Evolutionary conservation across 352 stramenopile species (phyloP).

Genomic region (Pythium rhizo-oryzae): DNA sequence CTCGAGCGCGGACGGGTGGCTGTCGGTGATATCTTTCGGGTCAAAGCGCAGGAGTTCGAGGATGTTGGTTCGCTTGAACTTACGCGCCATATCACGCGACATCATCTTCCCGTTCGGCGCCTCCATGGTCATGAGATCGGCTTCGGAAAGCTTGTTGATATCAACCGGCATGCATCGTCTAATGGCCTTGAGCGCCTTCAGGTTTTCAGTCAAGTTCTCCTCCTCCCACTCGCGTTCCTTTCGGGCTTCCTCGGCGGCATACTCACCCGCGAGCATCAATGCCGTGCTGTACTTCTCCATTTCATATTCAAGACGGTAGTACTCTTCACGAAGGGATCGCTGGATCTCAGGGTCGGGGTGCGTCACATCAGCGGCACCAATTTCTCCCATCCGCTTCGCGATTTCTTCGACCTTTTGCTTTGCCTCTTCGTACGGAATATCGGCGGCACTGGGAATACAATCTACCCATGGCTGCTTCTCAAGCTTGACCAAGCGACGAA

Average conservation of each 20-base stretch:
- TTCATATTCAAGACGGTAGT: slow-evolving; percentile 92
- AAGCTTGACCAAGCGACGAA: slow-evolving; percentile 81
- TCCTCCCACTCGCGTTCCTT: slow-evolving; percentile 92
- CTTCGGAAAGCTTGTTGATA: slow-evolving; percentile 91
- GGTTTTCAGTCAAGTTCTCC: slow-evolving; percentile 86
- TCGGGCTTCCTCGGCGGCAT: slow-evolving; percentile 86
- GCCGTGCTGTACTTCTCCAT: slow-evolving; percentile 95
- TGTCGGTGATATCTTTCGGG: slow-evolving; percentile 85
- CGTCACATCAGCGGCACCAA: slow-evolving; percentile 91
- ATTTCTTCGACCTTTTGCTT: slow-evolving; percentile 92
- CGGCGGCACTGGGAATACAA: slow-evolving; percentile 88
- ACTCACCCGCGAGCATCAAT: slow-evolving; percentile 93
- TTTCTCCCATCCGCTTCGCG: slow-evolving; percentile 91
- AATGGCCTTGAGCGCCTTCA: slow-evolving; percentile 88
- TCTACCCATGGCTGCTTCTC: slow-evolving; percentile 83
- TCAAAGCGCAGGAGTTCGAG: slow-evolving; percentile 89
- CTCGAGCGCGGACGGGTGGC: slow-evolving; percentile 89
- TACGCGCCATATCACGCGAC: slow-evolving; percentile 79
- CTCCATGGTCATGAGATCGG: slow-evolving; percentile 62
- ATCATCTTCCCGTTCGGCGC: slow-evolving; percentile 83
- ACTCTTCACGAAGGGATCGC: slow-evolving; percentile 90
- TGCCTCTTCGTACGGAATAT: slow-evolving; percentile 94
- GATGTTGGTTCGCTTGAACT: slow-evolving; percentile 94
- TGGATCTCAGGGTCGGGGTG: slow-evolving; percentile 78
- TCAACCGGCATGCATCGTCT: slow-evolving; percentile 93